phyloP scores from a whole-genome alignment of 768 basidiomycete species.

The Podaxis mareebaensis region DNA sequence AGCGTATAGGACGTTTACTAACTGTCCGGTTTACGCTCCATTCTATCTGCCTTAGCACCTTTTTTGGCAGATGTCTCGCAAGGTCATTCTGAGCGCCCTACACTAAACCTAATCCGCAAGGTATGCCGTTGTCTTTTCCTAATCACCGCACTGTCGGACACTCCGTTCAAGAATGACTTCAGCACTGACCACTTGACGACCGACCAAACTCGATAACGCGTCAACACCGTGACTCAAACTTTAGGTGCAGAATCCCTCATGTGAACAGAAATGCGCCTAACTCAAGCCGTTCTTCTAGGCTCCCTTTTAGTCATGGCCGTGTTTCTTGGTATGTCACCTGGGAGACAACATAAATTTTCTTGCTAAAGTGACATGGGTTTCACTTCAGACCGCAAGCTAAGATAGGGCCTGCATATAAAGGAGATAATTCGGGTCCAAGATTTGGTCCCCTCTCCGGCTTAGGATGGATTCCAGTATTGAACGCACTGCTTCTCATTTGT shows the following conservation, averaged over 20 bases:
- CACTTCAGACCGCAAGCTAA: background rate
- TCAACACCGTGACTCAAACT: background rate
- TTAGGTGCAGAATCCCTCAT: background rate
- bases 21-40: too few relatives aligned
- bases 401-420: background rate
- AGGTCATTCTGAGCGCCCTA: too few relatives aligned
- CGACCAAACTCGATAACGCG: background rate
- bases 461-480: background rate
- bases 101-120: too few relatives aligned
- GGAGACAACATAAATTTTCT: background rate
- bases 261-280: background rate
- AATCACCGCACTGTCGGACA: background rate
- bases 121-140: background rate
- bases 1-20: too few relatives aligned
- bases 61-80: too few relatives aligned
- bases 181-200: background rate
- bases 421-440: background rate
- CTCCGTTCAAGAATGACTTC: background rate
- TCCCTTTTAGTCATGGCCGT: background rate
- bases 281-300: background rate
- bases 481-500: conserved; percentile 5
- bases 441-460: background rate
- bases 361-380: background rate
- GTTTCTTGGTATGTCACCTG: background rate
- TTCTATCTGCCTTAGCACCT: too few relatives aligned